Percentiles rank a stretch among this genome's conserved stretches.
Evolutionary conservation across 176 grass and related monocot genomes (phyloP).

Genomic region (Bolboschoenus planiculmis): DNA sequence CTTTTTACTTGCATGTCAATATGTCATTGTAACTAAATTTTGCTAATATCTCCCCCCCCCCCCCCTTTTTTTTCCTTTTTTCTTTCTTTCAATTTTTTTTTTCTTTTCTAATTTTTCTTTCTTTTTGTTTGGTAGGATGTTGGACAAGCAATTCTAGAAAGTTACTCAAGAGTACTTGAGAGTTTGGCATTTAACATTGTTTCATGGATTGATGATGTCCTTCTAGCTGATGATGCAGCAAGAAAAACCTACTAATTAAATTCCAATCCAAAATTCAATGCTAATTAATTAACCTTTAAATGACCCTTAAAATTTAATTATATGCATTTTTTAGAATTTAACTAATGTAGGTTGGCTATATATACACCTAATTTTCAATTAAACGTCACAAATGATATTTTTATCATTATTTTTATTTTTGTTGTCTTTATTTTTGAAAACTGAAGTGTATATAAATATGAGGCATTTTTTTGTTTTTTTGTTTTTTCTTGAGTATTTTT

Average conservation of each 20-base stretch:
- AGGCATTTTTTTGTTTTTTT: background rate
- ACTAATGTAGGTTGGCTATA: background rate
- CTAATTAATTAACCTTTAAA: constrained; percentile 21
- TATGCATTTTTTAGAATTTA: background rate
- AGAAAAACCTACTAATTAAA: constrained; percentile 30
- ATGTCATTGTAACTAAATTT: background rate
- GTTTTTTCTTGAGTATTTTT: background rate
- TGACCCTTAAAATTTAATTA: background rate
- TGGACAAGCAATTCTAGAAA: constrained; percentile 87
- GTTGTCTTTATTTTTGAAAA: background rate
- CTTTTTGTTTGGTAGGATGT: constrained; percentile 49
- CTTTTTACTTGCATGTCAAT: background rate
- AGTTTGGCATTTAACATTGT: constrained; percentile 76
- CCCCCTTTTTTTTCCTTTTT: background rate
- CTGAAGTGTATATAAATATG: background rate
- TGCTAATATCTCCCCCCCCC: background rate
- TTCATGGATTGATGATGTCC: constrained; percentile 80
- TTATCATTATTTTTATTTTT: no score
- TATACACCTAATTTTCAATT: background rate
- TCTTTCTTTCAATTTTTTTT: background rate
- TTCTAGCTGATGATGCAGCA: constrained; percentile 49
- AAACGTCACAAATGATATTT: background rate
- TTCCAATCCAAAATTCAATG: constrained; percentile 40
- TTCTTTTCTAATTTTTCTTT: background rate
- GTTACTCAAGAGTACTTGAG: constrained; percentile 91